A percentile compares a stretch with the other conserved stretches of the same genome.
Conservation (phyloP, 1,284 basidiomycete genomes). For the Mycena sp. region DNA sequence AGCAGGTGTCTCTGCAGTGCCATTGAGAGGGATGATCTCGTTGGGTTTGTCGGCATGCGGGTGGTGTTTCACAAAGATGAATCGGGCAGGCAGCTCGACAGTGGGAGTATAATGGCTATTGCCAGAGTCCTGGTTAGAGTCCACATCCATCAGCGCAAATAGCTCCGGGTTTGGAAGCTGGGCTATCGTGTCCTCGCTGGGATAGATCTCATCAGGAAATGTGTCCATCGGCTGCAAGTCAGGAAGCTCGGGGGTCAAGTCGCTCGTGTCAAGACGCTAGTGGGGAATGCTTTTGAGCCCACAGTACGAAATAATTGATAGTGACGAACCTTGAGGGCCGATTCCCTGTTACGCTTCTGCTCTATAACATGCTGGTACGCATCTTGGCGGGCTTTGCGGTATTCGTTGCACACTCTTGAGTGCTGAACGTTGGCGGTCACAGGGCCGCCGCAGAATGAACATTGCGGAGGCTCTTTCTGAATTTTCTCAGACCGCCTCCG, state of each 20-base stretch:
- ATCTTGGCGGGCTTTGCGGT: neutral
- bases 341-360: neutral
- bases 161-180: no score
- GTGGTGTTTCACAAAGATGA: constrained; percentile 20
- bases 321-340: neutral
- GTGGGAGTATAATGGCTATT: neutral
- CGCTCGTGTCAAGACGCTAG: no score
- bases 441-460: neutral
- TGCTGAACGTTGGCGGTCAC: neutral
- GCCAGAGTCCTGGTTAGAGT: neutral
- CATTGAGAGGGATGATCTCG: no score
- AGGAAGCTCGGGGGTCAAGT: neutral
- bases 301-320: neutral
- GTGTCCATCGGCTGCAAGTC: neutral
- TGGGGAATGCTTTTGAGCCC: constrained; percentile 1
- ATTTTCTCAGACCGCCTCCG: neutral
- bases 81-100: constrained; percentile 6
- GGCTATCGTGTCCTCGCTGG: neutral
- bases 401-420: neutral
- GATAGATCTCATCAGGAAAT: neutral
- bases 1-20: no score
- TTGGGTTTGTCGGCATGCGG: constrained; percentile 11
- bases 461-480: neutral
- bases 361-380: no score
- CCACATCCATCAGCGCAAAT: constrained; percentile 6